Percentiles rank a stretch among this genome's conserved stretches.
Conservation (phyloP, 164 flowering plant species). For the Nymphaea colorata region DNA sequence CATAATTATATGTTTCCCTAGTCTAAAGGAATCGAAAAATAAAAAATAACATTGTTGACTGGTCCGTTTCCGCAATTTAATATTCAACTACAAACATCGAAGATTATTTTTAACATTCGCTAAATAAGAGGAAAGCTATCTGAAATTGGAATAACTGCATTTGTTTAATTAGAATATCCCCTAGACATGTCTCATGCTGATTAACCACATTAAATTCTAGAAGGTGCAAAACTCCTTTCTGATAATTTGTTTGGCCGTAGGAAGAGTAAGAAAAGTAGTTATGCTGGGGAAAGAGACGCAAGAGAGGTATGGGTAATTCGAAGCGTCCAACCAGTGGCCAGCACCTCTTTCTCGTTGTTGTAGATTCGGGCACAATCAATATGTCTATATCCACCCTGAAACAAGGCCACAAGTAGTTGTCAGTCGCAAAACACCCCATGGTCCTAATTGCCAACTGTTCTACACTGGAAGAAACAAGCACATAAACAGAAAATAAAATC, state of each 20-base stretch:
- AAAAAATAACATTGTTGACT: no score
- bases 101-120: no score
- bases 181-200: neutral
- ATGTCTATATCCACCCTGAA: slow-evolving; percentile 51
- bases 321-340: neutral
- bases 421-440: neutral
- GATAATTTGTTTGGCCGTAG: neutral
- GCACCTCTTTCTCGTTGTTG: slow-evolving; percentile 42
- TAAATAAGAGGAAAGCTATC: no score
- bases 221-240: neutral
- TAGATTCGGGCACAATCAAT: slow-evolving; percentile 41
- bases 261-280: neutral
- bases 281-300: neutral
- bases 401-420: neutral
- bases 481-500: neutral
- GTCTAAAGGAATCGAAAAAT: no score
- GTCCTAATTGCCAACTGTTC: no score
- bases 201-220: neutral
- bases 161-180: no score
- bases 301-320: neutral
- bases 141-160: no score
- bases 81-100: no score
- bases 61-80: no score
- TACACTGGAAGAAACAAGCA: no score
- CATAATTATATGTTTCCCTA: no score